phyloP scores from a whole-genome alignment of 176 grass and related monocot genomes.

The Pontederia paniculata region DNA sequence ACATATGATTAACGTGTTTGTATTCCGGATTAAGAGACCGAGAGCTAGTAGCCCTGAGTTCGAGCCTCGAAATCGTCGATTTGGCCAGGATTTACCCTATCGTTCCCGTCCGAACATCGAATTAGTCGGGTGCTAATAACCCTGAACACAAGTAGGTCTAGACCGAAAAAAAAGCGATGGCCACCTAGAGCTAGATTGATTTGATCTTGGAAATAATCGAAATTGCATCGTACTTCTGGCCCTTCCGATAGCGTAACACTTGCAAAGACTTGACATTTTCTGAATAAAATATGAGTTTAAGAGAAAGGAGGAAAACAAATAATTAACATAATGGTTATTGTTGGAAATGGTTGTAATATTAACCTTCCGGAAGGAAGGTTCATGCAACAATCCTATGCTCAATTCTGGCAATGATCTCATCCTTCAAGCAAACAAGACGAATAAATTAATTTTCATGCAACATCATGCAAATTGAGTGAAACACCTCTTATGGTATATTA shows the following conservation, averaged over 20 bases:
- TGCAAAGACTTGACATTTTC: constrained; percentile 9
- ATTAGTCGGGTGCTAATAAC: too few species aligned
- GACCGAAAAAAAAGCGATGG: too few species aligned
- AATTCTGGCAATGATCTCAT: constrained; percentile 16
- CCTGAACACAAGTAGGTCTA: too few species aligned
- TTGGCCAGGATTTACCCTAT: too few species aligned
- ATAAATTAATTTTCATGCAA: background rate
- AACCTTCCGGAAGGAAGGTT: constrained; percentile 19
- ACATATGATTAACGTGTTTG: too few species aligned
- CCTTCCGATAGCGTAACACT: constrained; percentile 7
- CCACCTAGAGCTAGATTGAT: background rate
- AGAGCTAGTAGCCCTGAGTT: too few species aligned
- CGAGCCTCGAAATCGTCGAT: too few species aligned
- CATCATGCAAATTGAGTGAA: too few species aligned
- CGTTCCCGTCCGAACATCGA: too few species aligned
- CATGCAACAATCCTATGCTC: constrained; percentile 13
- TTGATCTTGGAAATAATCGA: background rate
- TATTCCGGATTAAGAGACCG: too few species aligned
- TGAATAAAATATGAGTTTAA: background rate
- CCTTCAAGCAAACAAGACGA: background rate
- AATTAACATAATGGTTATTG: background rate
- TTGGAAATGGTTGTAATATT: background rate
- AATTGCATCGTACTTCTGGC: background rate
- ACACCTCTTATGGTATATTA: too few species aligned
- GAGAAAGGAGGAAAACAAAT: background rate